phyloP scores from a whole-genome alignment of 176 grass and related monocot genomes.

The Aegilops bicornis region DNA sequence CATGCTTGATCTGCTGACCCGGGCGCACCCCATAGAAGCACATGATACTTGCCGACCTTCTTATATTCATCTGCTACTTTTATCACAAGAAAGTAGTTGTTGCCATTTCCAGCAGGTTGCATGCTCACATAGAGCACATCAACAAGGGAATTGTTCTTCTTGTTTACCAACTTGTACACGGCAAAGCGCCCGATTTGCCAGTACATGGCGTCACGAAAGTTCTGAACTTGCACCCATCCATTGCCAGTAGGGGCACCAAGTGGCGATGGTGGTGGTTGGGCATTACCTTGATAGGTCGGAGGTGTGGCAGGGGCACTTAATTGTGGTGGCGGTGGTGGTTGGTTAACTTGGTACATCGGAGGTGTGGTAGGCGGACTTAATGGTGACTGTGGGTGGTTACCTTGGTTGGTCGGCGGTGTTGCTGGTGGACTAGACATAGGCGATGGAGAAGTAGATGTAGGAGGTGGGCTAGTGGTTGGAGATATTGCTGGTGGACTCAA shows the following conservation, averaged over 20 bases:
- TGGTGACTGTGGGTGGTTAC: not conserved
- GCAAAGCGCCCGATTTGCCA: slow-evolving; percentile 38
- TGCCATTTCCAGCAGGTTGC: slow-evolving; percentile 15
- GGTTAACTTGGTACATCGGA: not conserved
- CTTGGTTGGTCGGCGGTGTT: not conserved
- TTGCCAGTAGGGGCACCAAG: not conserved
- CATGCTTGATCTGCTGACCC: slow-evolving; percentile 16
- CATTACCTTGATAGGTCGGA: not conserved
- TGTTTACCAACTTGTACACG: slow-evolving; percentile 18
- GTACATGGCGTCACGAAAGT: slow-evolving; percentile 12
- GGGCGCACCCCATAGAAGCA: slow-evolving; percentile 20
- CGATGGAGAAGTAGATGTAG: not conserved
- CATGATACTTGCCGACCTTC: slow-evolving; percentile 27
- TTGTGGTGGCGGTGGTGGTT: not conserved
- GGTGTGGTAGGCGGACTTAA: not conserved
- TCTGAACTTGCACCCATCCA: slow-evolving; percentile 25
- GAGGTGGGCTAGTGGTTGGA: not conserved
- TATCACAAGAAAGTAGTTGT: slow-evolving; percentile 31
- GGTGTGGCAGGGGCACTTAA: not conserved
- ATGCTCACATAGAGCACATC: slow-evolving; percentile 33
- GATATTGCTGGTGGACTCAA: not conserved
- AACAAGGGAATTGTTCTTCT: slow-evolving; percentile 7
- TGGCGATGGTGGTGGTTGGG: not conserved
- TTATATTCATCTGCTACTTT: slow-evolving; percentile 30
- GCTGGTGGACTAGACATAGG: not conserved